These are phyloP conservation scores for Artemisia annua DNA, from an alignment of 129 eudicot species.

Conservation along the genomic window DNA sequence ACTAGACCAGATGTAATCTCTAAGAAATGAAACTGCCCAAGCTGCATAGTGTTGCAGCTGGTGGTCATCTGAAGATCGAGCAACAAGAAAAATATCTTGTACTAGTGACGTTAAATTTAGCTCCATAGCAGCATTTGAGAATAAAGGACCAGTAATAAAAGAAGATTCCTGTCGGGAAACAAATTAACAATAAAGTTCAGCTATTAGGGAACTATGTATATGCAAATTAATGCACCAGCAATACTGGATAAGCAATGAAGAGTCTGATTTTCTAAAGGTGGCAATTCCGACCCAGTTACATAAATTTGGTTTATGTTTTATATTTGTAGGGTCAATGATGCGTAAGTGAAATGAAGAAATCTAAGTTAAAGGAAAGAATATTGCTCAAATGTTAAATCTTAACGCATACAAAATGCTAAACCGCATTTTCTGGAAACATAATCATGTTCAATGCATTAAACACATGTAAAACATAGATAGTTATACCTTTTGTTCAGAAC, in stretches of 20 bases:
- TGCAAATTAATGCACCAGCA: constrained; percentile 3
- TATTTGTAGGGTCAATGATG: too few relatives aligned
- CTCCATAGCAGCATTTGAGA: constrained; percentile 63
- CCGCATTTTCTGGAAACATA: too few relatives aligned
- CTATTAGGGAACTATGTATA: constrained; percentile 15
- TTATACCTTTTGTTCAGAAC: constrained; percentile 46
- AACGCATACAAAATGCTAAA: neutral
- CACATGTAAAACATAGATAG: neutral
- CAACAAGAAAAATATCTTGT: constrained; percentile 88
- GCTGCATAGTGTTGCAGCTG: constrained; percentile 80
- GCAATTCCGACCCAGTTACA: neutral
- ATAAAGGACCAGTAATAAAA: constrained; percentile 60
- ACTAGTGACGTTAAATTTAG: constrained; percentile 45
- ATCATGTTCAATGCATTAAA: too few relatives aligned
- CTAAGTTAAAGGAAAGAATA: too few relatives aligned
- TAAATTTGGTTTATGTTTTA: neutral
- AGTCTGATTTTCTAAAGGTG: neutral
- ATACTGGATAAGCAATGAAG: constrained; percentile 18
- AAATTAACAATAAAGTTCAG: constrained; percentile 21
- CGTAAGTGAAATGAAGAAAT: too few relatives aligned
- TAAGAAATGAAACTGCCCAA: constrained; percentile 87
- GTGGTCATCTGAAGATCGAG: constrained; percentile 67
- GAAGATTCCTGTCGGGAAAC: constrained; percentile 57
- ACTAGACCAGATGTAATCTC: constrained; percentile 54
- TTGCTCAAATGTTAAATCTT: too few relatives aligned